These are phyloP conservation scores for Starmerella cellae DNA, from an alignment of 805 yeast genomes.

Conservation along the genomic window DNA sequence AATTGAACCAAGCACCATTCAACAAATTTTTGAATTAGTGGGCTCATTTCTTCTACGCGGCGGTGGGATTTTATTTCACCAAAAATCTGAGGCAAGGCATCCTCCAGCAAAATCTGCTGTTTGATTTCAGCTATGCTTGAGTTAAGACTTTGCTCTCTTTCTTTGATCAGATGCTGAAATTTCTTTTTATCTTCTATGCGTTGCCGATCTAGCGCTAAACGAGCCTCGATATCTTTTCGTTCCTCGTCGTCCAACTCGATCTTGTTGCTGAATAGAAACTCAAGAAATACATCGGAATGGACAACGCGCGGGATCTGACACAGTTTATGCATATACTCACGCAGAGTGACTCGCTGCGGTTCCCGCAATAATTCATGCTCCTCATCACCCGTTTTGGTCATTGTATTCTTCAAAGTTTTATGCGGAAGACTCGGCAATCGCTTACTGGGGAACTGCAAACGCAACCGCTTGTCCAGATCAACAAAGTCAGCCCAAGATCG, in stretches of 20 bases:
- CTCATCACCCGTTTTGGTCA: constrained; percentile 8
- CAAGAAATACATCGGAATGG: constrained; percentile 37
- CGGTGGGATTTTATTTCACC: constrained; percentile 47
- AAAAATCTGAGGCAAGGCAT: constrained; percentile 50
- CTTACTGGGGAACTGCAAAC: constrained; percentile 52
- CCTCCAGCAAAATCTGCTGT: constrained; percentile 36
- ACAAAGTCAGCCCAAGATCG: constrained; percentile 60
- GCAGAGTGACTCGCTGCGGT: constrained; percentile 57
- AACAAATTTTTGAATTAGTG: constrained; percentile 52
- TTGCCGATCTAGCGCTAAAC: constrained; percentile 51
- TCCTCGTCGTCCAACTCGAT: constrained; percentile 36
- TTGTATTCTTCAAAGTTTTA: constrained; percentile 29
- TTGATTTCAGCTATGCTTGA: constrained; percentile 49
- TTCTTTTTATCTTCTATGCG: constrained; percentile 49
- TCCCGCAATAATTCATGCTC: constrained; percentile 45
- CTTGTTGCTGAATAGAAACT: constrained; percentile 38
- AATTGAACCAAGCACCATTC: constrained; percentile 75
- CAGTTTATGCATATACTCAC: constrained; percentile 55
- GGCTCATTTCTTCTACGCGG: constrained; percentile 46
- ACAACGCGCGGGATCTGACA: constrained; percentile 43
- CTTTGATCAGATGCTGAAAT: constrained; percentile 58
- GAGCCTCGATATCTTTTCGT: constrained; percentile 39
- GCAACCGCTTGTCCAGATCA: constrained; percentile 39
- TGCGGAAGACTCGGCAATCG: constrained; percentile 47
- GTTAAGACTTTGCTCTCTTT: constrained; percentile 42